Conservation (phyloP, 495 filamentous ascomycete genomes). For the Xylaria palmicola region DNA sequence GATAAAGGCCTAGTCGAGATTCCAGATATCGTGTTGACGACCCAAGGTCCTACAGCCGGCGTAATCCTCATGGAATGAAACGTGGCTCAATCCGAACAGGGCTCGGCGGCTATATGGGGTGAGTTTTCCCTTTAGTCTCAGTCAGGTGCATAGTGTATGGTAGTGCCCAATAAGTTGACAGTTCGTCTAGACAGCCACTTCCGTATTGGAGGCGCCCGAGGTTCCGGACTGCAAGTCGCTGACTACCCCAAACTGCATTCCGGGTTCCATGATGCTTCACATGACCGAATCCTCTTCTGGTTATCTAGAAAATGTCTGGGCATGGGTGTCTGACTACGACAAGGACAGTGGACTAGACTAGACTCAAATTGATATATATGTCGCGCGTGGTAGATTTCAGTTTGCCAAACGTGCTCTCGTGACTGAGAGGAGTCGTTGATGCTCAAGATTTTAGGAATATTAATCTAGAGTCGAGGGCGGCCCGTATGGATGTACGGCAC, state of each 20-base stretch:
- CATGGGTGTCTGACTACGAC: conserved; percentile 59
- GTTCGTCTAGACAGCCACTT: too few species aligned
- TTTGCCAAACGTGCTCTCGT: too few species aligned
- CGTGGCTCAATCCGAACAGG: conserved; percentile 8
- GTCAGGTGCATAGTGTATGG: too few species aligned
- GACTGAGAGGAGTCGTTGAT: too few species aligned
- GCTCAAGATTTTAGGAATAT: too few species aligned
- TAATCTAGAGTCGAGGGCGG: too few species aligned
- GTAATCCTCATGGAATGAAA: conserved; percentile 40
- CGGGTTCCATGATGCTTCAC: conserved; percentile 51
- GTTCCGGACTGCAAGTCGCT: conserved; percentile 62
- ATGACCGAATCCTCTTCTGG: conserved; percentile 41
- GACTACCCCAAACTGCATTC: conserved; percentile 57
- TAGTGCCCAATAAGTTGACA: too few species aligned
- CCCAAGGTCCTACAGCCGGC: conserved; percentile 29
- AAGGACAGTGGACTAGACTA: too few species aligned
- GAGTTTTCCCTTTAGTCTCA: too few species aligned
- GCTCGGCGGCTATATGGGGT: conserved; percentile 11
- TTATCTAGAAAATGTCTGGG: conserved; percentile 64
- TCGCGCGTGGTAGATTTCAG: too few species aligned
- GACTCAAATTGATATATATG: too few species aligned
- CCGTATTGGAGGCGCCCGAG: conserved; percentile 53
- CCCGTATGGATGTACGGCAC: too few species aligned
- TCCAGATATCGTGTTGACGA: conserved; percentile 41
- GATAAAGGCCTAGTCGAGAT: conserved; percentile 53